phyloP scores from a whole-genome alignment of 768 basidiomycete species.

The Rhodosporidiobolus sp. region DNA sequence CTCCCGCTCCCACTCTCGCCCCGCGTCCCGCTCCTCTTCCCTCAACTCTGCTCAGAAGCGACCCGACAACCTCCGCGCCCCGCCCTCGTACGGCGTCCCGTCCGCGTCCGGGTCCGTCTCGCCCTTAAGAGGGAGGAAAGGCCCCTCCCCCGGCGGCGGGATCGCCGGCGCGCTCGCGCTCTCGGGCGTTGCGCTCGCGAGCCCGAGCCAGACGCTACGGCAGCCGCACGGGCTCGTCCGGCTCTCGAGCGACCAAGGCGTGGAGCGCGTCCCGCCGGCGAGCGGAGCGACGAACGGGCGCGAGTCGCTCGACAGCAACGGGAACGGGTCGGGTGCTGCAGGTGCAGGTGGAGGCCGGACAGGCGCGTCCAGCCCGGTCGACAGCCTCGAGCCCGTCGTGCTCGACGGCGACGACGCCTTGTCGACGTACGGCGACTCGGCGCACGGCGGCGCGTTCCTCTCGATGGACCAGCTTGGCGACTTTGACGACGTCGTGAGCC shows the following conservation, averaged over 20 bases:
- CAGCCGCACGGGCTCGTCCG: slow-evolving; percentile 20
- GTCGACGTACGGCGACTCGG: neutral
- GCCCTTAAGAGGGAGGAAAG: neutral
- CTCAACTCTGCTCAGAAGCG: slow-evolving; percentile 6
- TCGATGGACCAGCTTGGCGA: slow-evolving; percentile 42
- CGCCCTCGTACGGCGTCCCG: neutral
- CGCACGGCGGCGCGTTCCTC: slow-evolving; percentile 23
- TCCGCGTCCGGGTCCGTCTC: neutral
- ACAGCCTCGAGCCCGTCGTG: neutral
- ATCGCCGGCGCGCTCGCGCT: slow-evolving; percentile 39
- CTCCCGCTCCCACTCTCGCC: slow-evolving; percentile 3
- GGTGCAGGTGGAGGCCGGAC: too few species aligned
- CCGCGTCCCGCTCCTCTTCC: slow-evolving; percentile 11
- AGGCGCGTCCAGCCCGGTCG: neutral
- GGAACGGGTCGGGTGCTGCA: too few species aligned
- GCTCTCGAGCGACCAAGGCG: neutral
- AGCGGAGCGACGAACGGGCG: neutral
- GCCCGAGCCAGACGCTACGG: slow-evolving; percentile 19
- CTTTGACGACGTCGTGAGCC: slow-evolving; percentile 43
- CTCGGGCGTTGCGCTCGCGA: slow-evolving; percentile 33
- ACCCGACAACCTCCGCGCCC: neutral
- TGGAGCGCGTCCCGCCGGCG: neutral
- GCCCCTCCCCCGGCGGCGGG: slow-evolving; percentile 8
- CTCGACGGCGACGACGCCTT: neutral
- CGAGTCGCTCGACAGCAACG: slow-evolving; percentile 15